Conservation (phyloP, 108 stramenopile genomes). For the Cyclostephanos invisitatus region DNA sequence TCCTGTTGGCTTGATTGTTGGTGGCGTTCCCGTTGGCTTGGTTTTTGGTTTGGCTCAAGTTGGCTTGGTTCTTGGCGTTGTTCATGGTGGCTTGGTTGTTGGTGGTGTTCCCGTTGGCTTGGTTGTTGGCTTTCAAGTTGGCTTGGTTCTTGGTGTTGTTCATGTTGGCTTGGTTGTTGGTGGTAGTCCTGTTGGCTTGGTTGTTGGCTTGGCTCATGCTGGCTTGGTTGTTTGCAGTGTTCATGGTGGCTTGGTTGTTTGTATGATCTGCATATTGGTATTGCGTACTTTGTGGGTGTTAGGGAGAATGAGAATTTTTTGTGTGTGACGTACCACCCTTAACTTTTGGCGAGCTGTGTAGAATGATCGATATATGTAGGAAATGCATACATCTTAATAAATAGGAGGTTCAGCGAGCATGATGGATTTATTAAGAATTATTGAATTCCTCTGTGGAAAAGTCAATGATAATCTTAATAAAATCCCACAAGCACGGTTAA, state of each 20-base stretch:
- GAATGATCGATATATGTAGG: too few relatives aligned
- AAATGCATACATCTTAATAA: too few relatives aligned
- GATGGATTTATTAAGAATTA: too few relatives aligned
- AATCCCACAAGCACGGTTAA: too few relatives aligned
- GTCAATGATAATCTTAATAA: too few relatives aligned
- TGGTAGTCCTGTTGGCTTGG: not conserved
- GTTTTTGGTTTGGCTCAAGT: not conserved
- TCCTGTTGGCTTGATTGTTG: not conserved
- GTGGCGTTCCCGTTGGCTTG: not conserved
- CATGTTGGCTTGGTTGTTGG: not conserved
- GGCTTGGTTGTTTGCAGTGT: not conserved
- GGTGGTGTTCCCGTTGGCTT: not conserved
- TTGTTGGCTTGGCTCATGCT: not conserved
- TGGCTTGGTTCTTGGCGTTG: not conserved
- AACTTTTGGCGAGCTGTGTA: too few relatives aligned
- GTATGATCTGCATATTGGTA: not conserved
- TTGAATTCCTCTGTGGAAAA: too few relatives aligned
- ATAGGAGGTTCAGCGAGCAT: too few relatives aligned
- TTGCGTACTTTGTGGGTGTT: too few relatives aligned
- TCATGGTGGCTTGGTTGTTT: not conserved
- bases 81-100: not conserved
- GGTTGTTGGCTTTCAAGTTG: not conserved
- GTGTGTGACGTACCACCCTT: too few relatives aligned
- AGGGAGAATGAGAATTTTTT: too few relatives aligned
- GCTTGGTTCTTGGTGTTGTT: too few relatives aligned